These are phyloP conservation scores for Nicotiana knightiana DNA, from an alignment of 257 asterid genomes.

Conservation along the genomic window DNA sequence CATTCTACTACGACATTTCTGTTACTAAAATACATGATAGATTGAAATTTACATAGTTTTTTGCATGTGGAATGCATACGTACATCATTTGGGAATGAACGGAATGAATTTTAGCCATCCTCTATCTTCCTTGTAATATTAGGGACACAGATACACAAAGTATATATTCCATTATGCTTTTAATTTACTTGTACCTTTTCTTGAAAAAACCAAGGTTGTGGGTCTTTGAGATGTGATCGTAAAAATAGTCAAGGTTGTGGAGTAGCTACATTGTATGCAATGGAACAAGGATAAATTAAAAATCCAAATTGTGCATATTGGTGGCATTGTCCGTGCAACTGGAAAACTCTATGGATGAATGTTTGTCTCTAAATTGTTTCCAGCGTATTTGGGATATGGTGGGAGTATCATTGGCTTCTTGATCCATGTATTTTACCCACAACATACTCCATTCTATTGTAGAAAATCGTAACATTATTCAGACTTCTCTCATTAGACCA, in stretches of 20 bases:
- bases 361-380: not conserved
- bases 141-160: not conserved
- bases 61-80: not conserved
- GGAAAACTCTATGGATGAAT: not conserved
- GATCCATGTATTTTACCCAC: not conserved
- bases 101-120: not conserved
- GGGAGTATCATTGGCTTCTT: not conserved
- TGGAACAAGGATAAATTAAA: not conserved
- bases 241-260: not conserved
- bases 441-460: not conserved
- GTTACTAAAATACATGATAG: not conserved
- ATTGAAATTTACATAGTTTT: not conserved
- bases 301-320: not conserved
- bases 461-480: not conserved
- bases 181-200: not conserved
- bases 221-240: not conserved
- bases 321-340: not conserved
- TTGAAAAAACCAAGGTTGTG: not conserved
- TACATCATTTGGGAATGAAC: not conserved
- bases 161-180: constrained; percentile 2
- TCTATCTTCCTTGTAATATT: not conserved
- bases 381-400: not conserved
- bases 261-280: not conserved
- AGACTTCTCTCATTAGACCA: not conserved
- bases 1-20: not conserved